Base-by-base conservation (phyloP, 2,329 filamentous ascomycete species). In the Phaeophleospora eucalypticola region DNA sequence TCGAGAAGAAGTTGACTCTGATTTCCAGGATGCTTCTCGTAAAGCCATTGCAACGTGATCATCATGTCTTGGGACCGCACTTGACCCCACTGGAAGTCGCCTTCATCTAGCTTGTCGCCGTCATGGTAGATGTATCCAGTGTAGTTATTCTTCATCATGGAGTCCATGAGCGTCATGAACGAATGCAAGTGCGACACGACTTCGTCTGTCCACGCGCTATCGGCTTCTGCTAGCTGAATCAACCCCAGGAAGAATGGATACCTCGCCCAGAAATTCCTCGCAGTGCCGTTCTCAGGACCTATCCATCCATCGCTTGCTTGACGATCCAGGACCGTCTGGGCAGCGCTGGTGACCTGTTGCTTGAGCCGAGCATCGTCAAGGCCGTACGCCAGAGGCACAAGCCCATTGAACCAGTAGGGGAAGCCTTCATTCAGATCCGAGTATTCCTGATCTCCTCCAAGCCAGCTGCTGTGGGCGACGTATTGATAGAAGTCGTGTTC, bases 351-450 rank as follows among this genome's bases (percentile, higher is more conserved):
- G 6, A 77, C 72, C 49, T 82, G 77, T 0, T 52, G 54, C 52
- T 77, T 76, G n/a, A 82, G 62, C 4, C 71, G 62, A 2, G 63
- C 53, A 56, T 81, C 72, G 41, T 76, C 66, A 3, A 77, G 60
- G 0, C 62, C 63, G 49, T 76, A 81, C 1, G 79, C 77, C 18
- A 81, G 67, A 15, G 79, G 77, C 2, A 82, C 77, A 1, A 80
- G 65, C 3, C 72, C 75, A 54, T 82, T 81, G 56, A 79, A 76
- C 75, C 78, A 81, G 58, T 82, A 82, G 0, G 78, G 76, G 19
- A 74, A 70, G 1, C 71, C 75, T 63, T 82, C 79, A 53, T 80
- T 71, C 2, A 81, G 64, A 17, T 63, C 62, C 10, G 70, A 77
- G 55, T 81, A 81, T 53, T 81, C 77, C 2, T 65, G 58, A 24